Base-by-base conservation (phyloP, 352 stramenopile genomes). In the Globisporangium cylindrosporum region DNA sequence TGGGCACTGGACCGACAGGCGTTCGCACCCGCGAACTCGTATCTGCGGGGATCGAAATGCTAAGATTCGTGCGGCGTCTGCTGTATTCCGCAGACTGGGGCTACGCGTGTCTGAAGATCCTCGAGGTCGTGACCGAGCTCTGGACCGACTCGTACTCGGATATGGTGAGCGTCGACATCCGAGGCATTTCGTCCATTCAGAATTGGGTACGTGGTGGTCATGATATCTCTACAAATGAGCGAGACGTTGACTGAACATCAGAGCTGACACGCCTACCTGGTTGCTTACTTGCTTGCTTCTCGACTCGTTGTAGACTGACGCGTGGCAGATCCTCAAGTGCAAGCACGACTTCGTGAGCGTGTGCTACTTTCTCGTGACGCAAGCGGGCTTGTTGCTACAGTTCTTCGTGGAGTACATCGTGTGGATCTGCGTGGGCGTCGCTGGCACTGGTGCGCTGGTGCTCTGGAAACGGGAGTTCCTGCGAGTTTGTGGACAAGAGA, bases 141-240 rank as follows among this genome's bases (percentile, higher is more conserved):
- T 75, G 89, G 36, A 88, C 80, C 0, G 80, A 92, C 55, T 92
- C 83, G 53, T 92, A 88, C 58, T 79, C 77, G 18, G 74, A 80
- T 38, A 66, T 92, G 46, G 69, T 74, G 3, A 70, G 75, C 29
- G 67, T 92, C 25, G 83, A 92, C 49, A 83, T 89, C n/a, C 77
- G 81, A 34, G 83, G 79, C 25, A 72, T 82, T 38, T 71, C 75
- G 9, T 72, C 78, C 15, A 78, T 84, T 38, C 78, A 82, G 32
- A 77, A 62, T 4, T 67, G 81, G 62, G 80, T 72, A 64, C 51
- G 67, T 48, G 12, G 29, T 32, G 29, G 1, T 51, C 12, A 18
- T 46, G 38, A 6, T 14, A 14, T 20, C 12, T 27, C 4, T 48
- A 6, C 18, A 15, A 12, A 3, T 60, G 0, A 20, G 10, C n/a